Percentiles rank a stretch among this genome's conserved stretches.
phyloP scores from a whole-genome alignment of 352 stramenopile genomes.

The Achlya hypogyna region DNA sequence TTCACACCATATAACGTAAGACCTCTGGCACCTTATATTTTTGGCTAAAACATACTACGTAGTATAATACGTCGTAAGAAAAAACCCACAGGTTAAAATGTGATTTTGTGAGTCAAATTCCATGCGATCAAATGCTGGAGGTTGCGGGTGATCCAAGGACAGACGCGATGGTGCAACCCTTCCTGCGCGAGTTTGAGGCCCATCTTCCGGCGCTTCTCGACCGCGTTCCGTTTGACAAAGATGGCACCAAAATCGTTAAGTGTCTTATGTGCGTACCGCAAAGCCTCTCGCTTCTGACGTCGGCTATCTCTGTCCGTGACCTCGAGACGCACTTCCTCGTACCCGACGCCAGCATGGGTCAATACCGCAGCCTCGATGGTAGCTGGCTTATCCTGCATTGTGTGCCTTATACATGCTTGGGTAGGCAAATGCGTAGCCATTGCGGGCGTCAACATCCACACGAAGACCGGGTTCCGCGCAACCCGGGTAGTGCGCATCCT shows the following conservation, averaged over 20 bases:
- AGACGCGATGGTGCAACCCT: too few relatives aligned
- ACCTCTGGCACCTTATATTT: too few relatives aligned
- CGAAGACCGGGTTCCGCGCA: slow-evolving; percentile 38
- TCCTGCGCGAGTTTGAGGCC: not conserved
- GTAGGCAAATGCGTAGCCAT: slow-evolving; percentile 46
- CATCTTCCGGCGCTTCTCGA: not conserved
- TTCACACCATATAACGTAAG: too few relatives aligned
- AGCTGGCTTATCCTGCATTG: not conserved
- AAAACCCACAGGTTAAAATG: too few relatives aligned
- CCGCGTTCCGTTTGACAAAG: not conserved
- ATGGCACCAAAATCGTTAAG: not conserved
- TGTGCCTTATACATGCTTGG: slow-evolving; percentile 18
- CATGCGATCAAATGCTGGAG: too few relatives aligned
- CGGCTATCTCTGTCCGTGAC: slow-evolving; percentile 31
- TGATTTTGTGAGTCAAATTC: too few relatives aligned
- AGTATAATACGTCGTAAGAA: too few relatives aligned
- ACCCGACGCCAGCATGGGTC: slow-evolving; percentile 23
- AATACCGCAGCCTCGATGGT: slow-evolving; percentile 64
- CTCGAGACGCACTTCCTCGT: slow-evolving; percentile 51
- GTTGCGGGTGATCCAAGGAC: too few relatives aligned
- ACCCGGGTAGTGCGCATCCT: slow-evolving; percentile 56
- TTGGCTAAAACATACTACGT: too few relatives aligned
- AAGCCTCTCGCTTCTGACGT: slow-evolving; percentile 42
- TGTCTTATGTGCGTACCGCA: slow-evolving; percentile 65
- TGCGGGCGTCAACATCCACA: slow-evolving; percentile 47